Conservation (phyloP, 2,329 filamentous ascomycete species). For the Pezicula radicicola region DNA sequence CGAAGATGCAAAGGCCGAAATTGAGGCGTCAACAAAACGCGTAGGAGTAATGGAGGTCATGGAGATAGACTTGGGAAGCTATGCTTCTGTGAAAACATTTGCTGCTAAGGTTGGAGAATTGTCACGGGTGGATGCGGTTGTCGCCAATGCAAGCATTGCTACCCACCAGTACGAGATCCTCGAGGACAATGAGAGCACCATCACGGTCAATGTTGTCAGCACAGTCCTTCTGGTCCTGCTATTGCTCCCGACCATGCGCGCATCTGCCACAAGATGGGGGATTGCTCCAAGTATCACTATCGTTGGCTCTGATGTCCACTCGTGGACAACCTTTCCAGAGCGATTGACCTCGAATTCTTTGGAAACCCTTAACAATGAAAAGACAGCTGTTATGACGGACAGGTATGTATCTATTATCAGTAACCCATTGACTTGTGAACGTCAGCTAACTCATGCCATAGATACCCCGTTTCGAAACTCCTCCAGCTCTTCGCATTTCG, state of each 20-base stretch:
- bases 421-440: background rate
- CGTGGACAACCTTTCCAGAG: background rate
- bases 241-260: slow-evolving; percentile 1
- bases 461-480: background rate
- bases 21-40: slow-evolving; percentile 17
- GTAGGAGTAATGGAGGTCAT: slow-evolving; percentile 29
- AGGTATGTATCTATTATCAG: background rate
- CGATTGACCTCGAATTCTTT: background rate
- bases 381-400: background rate
- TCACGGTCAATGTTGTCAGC: slow-evolving; percentile 4
- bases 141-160: slow-evolving; percentile 7
- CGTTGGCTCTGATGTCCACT: background rate
- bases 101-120: background rate
- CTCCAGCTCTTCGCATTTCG: background rate
- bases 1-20: slow-evolving; percentile 26
- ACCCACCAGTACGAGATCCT: slow-evolving; percentile 11
- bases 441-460: background rate
- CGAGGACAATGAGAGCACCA: background rate
- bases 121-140: slow-evolving; percentile 1
- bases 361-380: background rate
- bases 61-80: slow-evolving; percentile 2
- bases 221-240: slow-evolving; percentile 3
- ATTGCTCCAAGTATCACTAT: background rate
- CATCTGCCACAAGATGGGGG: background rate
- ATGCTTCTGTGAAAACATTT: slow-evolving; percentile 5